phyloP scores from a whole-genome alignment of 441 rosid species.

The Pelargonium cotyledonis region DNA sequence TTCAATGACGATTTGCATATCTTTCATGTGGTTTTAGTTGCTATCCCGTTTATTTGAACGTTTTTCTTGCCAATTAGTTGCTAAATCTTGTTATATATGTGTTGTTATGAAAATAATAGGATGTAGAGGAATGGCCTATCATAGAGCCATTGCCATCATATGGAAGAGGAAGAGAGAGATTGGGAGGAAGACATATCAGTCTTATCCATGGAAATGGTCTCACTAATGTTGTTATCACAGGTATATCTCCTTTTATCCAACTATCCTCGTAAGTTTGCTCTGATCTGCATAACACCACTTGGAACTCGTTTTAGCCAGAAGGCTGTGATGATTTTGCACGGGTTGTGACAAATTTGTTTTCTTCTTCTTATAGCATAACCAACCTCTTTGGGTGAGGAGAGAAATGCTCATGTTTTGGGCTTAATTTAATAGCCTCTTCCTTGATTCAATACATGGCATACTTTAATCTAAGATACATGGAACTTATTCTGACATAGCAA shows the following conservation, averaged over 20 bases:
- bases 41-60: not conserved
- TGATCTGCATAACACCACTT: not conserved
- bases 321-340: not conserved
- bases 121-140: slow-evolving; percentile 75
- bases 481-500: not conserved
- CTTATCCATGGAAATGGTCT: slow-evolving; percentile 89
- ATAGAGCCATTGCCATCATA: slow-evolving; percentile 86
- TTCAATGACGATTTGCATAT: not conserved
- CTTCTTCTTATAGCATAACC: too few species aligned
- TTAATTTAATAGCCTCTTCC: not conserved
- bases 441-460: not conserved
- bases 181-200: slow-evolving; percentile 88
- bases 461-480: not conserved
- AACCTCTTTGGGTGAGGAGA: not conserved
- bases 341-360: not conserved
- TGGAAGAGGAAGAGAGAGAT: slow-evolving; percentile 96
- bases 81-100: slow-evolving; percentile 13
- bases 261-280: not conserved
- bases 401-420: too few species aligned
- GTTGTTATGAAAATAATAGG: slow-evolving; percentile 30
- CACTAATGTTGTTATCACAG: slow-evolving; percentile 66
- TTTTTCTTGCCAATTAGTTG: slow-evolving; percentile 6
- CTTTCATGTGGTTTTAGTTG: not conserved
- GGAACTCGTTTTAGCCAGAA: not conserved
- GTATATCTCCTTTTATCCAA: slow-evolving; percentile 20